Evolutionary conservation across 495 filamentous ascomycete genomes (phyloP).

Genomic region (Aspergillus saccharolyticus): DNA sequence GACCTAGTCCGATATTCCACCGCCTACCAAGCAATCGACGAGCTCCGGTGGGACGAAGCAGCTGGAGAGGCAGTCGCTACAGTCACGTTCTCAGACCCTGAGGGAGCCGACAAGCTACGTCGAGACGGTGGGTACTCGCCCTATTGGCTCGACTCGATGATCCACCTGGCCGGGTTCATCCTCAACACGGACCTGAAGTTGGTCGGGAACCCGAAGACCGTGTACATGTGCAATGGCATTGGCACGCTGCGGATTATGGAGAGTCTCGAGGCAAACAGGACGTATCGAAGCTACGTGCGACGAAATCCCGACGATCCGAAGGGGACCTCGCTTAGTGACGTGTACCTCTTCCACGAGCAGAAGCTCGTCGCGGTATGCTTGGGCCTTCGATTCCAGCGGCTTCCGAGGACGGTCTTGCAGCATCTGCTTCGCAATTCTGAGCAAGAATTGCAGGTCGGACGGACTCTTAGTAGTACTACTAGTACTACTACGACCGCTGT

Average conservation of each 20-base stretch:
- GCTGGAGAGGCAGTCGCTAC: constrained; percentile 31
- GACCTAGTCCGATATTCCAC: too few species aligned
- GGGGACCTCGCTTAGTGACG: constrained; percentile 33
- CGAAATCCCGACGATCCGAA: constrained; percentile 34
- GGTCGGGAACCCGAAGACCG: constrained; percentile 39
- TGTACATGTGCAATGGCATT: constrained; percentile 44
- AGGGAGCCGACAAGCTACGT: too few species aligned
- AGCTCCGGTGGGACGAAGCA: too few species aligned
- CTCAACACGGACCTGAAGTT: constrained; percentile 47
- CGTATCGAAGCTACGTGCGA: constrained; percentile 40
- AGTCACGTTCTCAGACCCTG: constrained; percentile 25
- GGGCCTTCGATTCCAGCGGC: constrained; percentile 27
- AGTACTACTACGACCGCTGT: constrained; percentile 1
- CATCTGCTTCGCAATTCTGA: constrained; percentile 13
- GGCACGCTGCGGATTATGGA: constrained; percentile 29
- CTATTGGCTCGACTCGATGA: constrained; percentile 48
- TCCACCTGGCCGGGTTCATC: constrained; percentile 51
- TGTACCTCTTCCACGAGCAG: constrained; percentile 34
- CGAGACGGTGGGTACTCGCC: constrained; percentile 14
- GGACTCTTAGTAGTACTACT: constrained; percentile 6
- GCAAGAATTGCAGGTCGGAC: neutral
- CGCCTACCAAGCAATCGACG: too few species aligned
- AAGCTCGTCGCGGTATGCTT: constrained; percentile 34
- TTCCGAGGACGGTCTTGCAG: constrained; percentile 23
- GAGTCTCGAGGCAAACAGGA: constrained; percentile 19